phyloP scores from a whole-genome alignment of 2,329 filamentous ascomycete species.

The Magnaporthales sp. region DNA sequence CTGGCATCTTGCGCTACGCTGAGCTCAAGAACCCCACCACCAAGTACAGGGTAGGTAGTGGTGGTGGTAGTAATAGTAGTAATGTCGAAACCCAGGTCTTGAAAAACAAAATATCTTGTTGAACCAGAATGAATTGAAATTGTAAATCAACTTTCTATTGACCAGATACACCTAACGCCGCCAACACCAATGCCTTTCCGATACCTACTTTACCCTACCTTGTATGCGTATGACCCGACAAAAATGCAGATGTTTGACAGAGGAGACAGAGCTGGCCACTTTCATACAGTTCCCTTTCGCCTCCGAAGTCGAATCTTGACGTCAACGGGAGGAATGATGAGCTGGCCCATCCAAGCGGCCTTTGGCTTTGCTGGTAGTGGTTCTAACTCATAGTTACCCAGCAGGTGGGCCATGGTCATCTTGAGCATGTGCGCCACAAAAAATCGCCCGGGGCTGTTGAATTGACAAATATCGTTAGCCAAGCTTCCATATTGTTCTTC shows the following conservation, averaged over 20 bases:
- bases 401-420: constrained; percentile 39
- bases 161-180: neutral
- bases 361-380: constrained; percentile 28
- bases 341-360: constrained; percentile 34
- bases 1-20: neutral
- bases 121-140: neutral
- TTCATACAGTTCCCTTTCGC: constrained; percentile 11
- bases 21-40: neutral
- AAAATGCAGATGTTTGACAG: neutral
- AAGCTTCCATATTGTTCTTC: too few species aligned
- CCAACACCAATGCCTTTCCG: neutral
- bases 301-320: constrained; percentile 22
- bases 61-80: too few species aligned
- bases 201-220: neutral
- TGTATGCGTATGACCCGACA: neutral
- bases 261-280: neutral
- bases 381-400: constrained; percentile 44
- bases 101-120: neutral
- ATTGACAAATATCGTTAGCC: neutral
- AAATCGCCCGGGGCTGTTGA: constrained; percentile 40
- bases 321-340: constrained; percentile 26
- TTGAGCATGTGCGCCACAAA: constrained; percentile 48
- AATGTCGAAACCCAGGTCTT: too few species aligned
- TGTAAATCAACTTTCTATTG: neutral
- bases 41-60: neutral